Base-by-base conservation (phyloP, 164 flowering plant species). In the Macadamia tetraphylla region DNA sequence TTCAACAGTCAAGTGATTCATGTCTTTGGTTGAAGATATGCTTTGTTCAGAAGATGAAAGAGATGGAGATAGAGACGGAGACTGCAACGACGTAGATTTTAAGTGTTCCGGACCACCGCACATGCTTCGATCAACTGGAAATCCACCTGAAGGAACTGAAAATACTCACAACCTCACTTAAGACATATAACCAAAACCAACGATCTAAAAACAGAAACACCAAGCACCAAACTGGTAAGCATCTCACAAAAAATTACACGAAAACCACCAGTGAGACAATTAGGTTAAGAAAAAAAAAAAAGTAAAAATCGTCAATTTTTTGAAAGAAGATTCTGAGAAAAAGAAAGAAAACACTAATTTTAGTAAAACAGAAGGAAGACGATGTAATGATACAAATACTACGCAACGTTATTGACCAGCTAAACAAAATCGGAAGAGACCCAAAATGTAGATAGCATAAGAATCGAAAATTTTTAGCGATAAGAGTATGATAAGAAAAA, bases 31-130 rank as follows among this genome's bases (percentile, higher is more conserved):
- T 44, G 70, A 29, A 4, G 66, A 58, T 67, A 70, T 66, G 43
- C 11, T 67, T 63, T 71, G 68, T 65, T 64, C 63, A 12, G 72
- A 56, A 63, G 73, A 60, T 46, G 23, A 23, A 23, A 23, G 23
- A 23, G 23, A 23, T 23, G 23, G 23, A 23, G 23, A 23, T 23
- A 23, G 23, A 23, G 23, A 23, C 23, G 68, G 29, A 15, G 76
- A 70, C 64, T 73, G 18, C 4, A 23, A 63, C 1, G 69, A 68
- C 10, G 68, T 40, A 15, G 68, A 49, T 67, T 80, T 78, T 60
- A 76, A 49, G 42, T 63, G 23, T 68, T 75, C 81, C 52, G 74
- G 75, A 73, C 79, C 82, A 75, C 84, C 77, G 67, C 85, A 82
- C 81, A 81, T 85, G 61, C 84, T 80, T 80, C 65, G 76, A 68